Evolutionary conservation across 2,329 filamentous ascomycete genomes (phyloP).

Genomic region (Diaporthe vexans): DNA sequence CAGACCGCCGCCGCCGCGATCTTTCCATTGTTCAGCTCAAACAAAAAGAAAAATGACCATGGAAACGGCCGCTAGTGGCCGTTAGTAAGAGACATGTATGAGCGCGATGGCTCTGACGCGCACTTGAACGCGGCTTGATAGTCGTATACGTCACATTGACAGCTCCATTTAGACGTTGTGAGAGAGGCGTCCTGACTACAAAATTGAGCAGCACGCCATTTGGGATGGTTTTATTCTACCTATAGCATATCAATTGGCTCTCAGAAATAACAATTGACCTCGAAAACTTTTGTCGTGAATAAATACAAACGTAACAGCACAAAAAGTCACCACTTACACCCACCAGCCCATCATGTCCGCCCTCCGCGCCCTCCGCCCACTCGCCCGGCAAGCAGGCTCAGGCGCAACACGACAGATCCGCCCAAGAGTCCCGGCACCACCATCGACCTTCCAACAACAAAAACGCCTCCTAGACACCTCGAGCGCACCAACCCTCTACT

Average conservation of each 20-base stretch:
- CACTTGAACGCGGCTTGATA: conserved; percentile 1
- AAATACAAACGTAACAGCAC: no score
- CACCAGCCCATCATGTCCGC: conserved; percentile 3
- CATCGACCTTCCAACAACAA: background rate
- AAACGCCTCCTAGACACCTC: conserved; percentile 54
- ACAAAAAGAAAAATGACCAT: background rate
- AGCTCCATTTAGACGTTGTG: background rate
- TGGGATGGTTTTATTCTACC: background rate
- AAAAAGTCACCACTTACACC: background rate
- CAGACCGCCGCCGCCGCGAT: background rate
- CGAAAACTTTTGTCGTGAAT: background rate
- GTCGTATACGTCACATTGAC: conserved; percentile 31
- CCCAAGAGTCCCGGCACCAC: background rate
- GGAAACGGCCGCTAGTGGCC: conserved; percentile 9
- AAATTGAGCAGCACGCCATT: background rate
- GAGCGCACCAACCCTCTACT: conserved; percentile 55
- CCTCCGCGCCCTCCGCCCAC: conserved; percentile 23
- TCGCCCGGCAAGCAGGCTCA: conserved; percentile 2
- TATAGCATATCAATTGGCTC: background rate
- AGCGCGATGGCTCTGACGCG: background rate
- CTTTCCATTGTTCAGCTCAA: background rate
- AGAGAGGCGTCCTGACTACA: background rate
- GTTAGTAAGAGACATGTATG: background rate
- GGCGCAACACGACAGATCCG: background rate
- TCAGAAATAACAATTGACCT: background rate